Base-by-base conservation (phyloP, 2,329 filamentous ascomycete genomes). In the Epichloe gansuensis region DNA sequence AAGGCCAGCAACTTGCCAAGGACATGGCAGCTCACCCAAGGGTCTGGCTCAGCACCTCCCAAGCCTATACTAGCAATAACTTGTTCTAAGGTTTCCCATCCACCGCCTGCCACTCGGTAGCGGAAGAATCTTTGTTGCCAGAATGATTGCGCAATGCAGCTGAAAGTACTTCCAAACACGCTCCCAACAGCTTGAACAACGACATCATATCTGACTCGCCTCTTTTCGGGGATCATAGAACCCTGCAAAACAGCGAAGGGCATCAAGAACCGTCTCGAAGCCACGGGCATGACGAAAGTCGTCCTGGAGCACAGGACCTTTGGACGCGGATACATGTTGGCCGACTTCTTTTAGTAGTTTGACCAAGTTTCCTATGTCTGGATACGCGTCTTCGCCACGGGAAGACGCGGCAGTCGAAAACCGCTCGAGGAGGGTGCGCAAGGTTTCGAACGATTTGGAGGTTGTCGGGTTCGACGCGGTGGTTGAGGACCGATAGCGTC, bases 61-160 rank as follows among this genome's bases (percentile, higher is more conserved):
- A 82, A 69, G 37, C 85, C 80, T 66, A 83, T 82, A 65, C 81
- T 82, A 56, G 78, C 80, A 70, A 91, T 77, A 5, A 80, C 80
- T 63, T 87, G 80, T 62, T 93, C 84, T 52, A 96, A 67, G 7
- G 82, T 80, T 57, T 82, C 76, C 84, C 89, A 95, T 3, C 91
- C 90, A 53, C 84, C 86, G 23, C 81, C 83, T 54, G 87, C 80
- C 34, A 94, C 81, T 58, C 82, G 77, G 59, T 82, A 83, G 54
- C 82, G 80, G 65, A 97, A 97, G 71, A 91, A 96, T 60, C 87
- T 81, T 85, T 80, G 69, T 97, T 98, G 21, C 91, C 91, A 46
- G 85, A 77, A 67, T 97, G 90, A 46, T 82, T 82, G 51, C 82
- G 80, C 58, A 98, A 77, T 13, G 83, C 82, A 47, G 85, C 84